These are phyloP conservation scores for Ceratocystis papillata DNA, from an alignment of 2,329 filamentous ascomycete genomes.

Conservation along the genomic window DNA sequence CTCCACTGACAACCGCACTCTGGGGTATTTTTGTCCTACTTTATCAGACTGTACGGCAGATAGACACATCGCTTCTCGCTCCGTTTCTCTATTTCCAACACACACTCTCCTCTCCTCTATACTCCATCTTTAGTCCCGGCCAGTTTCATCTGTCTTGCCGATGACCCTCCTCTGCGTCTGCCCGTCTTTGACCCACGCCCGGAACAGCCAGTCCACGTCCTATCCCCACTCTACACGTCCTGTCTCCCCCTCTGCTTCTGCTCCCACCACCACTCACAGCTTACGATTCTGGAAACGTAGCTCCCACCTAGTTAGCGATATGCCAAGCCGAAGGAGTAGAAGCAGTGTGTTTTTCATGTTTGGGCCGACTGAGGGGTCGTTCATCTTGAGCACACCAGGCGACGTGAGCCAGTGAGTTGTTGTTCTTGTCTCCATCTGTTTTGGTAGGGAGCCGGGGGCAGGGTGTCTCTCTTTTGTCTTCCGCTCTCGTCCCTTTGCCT, in stretches of 20 bases:
- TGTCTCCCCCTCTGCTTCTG: not conserved
- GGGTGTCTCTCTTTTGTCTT: not conserved
- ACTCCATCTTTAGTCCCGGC: not conserved
- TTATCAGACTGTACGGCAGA: no score
- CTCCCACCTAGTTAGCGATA: not conserved
- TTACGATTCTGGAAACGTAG: not conserved
- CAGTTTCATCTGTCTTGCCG: not conserved
- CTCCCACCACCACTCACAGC: not conserved
- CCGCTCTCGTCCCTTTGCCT: not conserved
- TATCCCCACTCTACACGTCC: conserved; percentile 4
- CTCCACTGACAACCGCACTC: no score
- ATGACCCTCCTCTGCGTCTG: not conserved
- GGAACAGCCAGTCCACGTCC: not conserved
- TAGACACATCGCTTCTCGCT: not conserved
- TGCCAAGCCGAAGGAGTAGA: conserved; percentile 8
- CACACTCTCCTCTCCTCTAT: not conserved
- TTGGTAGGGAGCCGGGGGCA: not conserved
- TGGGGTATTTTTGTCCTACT: no score
- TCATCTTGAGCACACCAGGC: conserved; percentile 17
- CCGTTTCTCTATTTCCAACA: not conserved
- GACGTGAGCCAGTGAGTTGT: conserved; percentile 19
- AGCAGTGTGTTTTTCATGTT: conserved; percentile 22
- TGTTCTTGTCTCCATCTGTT: not conserved
- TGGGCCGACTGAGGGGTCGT: conserved; percentile 17
- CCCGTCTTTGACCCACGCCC: not conserved